Evolutionary conservation across 2,329 filamentous ascomycete species (phyloP), one percentile per base, ranked within the genome.

Genomic region (Lachnellula cervina): DNA sequence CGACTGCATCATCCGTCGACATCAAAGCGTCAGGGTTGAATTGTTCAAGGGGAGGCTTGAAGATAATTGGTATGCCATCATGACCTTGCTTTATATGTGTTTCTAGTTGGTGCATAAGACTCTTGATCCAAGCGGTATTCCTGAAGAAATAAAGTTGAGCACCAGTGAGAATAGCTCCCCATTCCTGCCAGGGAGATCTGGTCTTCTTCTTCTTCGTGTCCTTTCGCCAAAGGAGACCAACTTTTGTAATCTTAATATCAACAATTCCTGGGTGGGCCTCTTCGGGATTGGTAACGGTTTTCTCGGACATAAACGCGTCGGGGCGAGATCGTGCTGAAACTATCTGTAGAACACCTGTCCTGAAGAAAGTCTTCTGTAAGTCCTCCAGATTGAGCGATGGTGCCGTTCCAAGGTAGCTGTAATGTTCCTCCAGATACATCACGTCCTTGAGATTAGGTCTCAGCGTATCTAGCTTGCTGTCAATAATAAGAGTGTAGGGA

Each of bases 111-210:
- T 89, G 82, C 76, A 97, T 91, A 61, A 99, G 73, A 56, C 82
- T 88, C 72, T 96, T 97, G 35, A 96, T 85, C 93, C 94, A 99
- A 19, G 85, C 80, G 5, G 90, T 88, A 69, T 97, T 97, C 56
- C 90, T 87, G 76, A 97, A 99, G 71, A 99, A 90, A 71, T 97
- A 99, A 7, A 99, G 81, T 68, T 97, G 93, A 5, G 94, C 95
- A n/a, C 93, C 90, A 0, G 94, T 99, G 32, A 99, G 80, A 56
- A 99, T 88, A 23, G 91, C 94, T 51, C 94, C 94, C 94, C 94
- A 99, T 78, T 99, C 94, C 69, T 97, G 93, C 94, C 94, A 99
- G 1, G 94, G 93, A 11, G 93, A 97, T 44, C 93, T 83, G 0
- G 91, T 88, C 72, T 95, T 96, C 74, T 94, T 93, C 74, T 93